Evolutionary conservation across 2,329 filamentous ascomycete species (phyloP).

Genomic region (Alternaria incomplexa): DNA sequence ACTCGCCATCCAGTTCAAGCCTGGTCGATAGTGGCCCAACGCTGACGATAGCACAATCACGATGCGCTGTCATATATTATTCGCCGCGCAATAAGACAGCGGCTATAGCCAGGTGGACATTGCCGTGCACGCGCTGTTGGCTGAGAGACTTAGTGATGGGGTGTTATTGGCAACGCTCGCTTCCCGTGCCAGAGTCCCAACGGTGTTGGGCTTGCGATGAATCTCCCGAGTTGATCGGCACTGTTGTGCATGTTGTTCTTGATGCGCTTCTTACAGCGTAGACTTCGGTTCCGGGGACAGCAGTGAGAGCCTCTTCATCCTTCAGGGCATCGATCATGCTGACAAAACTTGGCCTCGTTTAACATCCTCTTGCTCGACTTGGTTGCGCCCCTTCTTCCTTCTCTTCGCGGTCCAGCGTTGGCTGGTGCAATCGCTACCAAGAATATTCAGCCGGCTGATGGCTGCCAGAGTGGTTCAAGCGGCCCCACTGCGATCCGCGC

Average conservation of each 20-base stretch:
- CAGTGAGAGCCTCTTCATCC: background rate
- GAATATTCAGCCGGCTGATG: background rate
- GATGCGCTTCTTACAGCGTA: background rate
- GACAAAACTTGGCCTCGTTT: too few relatives aligned
- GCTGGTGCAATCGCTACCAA: background rate
- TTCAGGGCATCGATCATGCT: background rate
- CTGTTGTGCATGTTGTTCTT: background rate
- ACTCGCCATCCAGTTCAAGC: constrained; percentile 2
- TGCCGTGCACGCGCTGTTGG: constrained; percentile 6
- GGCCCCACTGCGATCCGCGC: background rate
- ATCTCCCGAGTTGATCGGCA: background rate
- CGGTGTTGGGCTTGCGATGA: background rate
- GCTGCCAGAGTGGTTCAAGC: background rate
- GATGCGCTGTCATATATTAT: constrained; percentile 6
- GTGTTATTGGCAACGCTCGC: constrained; percentile 3
- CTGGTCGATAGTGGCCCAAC: constrained; percentile 5
- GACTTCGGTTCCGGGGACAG: background rate
- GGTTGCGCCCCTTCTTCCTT: background rate
- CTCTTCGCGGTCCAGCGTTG: background rate
- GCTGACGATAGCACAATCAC: constrained; percentile 10
- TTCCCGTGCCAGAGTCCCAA: background rate
- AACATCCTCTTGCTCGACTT: background rate
- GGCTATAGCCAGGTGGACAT: constrained; percentile 2
- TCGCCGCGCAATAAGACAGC: constrained; percentile 8
- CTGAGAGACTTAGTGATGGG: background rate